These are phyloP conservation scores for Coleophoma crateriformis DNA, from an alignment of 2,329 filamentous ascomycete genomes.

Conservation along the genomic window DNA sequence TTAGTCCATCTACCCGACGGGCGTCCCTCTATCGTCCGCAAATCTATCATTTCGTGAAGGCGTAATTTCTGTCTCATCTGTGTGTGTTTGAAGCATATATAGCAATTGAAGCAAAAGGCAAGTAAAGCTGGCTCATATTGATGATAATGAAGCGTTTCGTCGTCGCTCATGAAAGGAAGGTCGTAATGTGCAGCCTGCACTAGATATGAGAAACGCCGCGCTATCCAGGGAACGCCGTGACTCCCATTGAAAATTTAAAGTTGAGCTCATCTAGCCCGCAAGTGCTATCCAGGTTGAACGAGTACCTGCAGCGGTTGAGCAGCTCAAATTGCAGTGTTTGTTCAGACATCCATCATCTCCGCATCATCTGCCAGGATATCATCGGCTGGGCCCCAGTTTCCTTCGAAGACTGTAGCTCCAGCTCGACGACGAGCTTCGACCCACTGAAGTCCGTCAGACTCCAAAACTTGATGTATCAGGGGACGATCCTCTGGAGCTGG, in stretches of 20 bases:
- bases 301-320: conserved; percentile 10
- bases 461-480: conserved; percentile 66
- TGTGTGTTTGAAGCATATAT: conserved; percentile 13
- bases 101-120: conserved; percentile 10
- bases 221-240: conserved; percentile 20
- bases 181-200: background rate
- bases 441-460: conserved; percentile 72
- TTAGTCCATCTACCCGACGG: conserved; percentile 4
- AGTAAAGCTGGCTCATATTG: conserved; percentile 5
- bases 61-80: conserved; percentile 12
- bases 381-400: conserved; percentile 84
- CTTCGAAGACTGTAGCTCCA: conserved; percentile 92
- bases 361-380: conserved; percentile 31
- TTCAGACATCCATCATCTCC: conserved; percentile 31
- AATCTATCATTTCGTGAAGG: conserved; percentile 20
- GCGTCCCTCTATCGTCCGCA: background rate
- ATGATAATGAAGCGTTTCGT: conserved; percentile 13
- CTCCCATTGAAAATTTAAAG: conserved; percentile 13
- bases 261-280: conserved; percentile 20
- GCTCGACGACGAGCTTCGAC: conserved; percentile 71
- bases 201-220: conserved; percentile 1
- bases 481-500: conserved; percentile 71
- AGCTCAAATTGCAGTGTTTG: conserved; percentile 8
- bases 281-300: conserved; percentile 24
- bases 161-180: conserved; percentile 3